phyloP scores from a whole-genome alignment of 768 basidiomycete genomes.

The Rhodotorula sphaerocarpa region DNA sequence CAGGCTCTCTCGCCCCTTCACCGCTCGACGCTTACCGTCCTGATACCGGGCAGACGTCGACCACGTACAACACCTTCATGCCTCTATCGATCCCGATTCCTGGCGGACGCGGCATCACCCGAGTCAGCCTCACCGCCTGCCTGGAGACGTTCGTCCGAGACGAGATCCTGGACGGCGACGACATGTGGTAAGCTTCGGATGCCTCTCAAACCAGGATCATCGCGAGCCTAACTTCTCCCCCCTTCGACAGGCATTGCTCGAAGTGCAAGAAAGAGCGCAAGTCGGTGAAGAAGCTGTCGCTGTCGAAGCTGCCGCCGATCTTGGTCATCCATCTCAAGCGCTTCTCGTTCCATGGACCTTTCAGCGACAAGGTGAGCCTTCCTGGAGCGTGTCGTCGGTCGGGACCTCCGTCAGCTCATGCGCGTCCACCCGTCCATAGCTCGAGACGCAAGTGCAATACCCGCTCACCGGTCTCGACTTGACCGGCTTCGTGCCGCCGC shows the following conservation, averaged over 20 bases:
- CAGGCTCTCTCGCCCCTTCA: not conserved
- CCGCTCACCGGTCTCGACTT: constrained; percentile 57
- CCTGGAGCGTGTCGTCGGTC: too few relatives aligned
- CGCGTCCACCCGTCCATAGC: too few relatives aligned
- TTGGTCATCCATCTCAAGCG: constrained; percentile 86
- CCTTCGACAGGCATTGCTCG: constrained; percentile 83
- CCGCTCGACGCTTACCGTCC: too few relatives aligned
- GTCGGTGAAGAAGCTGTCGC: constrained; percentile 75
- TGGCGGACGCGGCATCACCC: constrained; percentile 51
- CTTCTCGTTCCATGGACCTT: constrained; percentile 80
- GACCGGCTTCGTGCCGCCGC: constrained; percentile 77
- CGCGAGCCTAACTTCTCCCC: constrained; percentile 1
- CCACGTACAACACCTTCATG: constrained; percentile 58
- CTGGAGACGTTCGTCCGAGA: constrained; percentile 82
- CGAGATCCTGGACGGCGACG: constrained; percentile 82
- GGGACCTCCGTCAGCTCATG: too few relatives aligned
- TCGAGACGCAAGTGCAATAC: constrained; percentile 90
- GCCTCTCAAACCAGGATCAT: not conserved
- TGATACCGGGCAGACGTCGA: constrained; percentile 39
- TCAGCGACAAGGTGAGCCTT: constrained; percentile 66
- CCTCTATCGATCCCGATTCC: constrained; percentile 87
- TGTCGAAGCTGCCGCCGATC: constrained; percentile 87
- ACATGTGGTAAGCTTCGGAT: constrained; percentile 68
- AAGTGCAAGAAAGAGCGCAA: constrained; percentile 79
- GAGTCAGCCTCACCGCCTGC: constrained; percentile 67